Evolutionary conservation across 176 grass and related monocot genomes (phyloP), one percentile per base, ranked within the genome.

Genomic region (Paspalum notatum): DNA sequence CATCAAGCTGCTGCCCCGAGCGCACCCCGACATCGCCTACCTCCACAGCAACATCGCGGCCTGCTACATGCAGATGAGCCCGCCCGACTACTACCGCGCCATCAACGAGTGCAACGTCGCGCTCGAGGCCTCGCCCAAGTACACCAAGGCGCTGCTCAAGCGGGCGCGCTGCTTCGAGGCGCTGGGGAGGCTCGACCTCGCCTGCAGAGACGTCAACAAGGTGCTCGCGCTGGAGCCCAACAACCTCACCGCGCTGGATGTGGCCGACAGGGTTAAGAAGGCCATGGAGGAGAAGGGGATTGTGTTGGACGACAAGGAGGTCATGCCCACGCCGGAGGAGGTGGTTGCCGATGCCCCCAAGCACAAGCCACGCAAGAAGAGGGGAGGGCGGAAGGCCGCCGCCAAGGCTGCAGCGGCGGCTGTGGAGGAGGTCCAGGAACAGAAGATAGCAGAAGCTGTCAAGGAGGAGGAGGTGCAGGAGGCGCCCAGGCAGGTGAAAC

Each of bases 61-160:
- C 87, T 98, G 95, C 81, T 95, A 94, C 85, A 98, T 94, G 95
- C 84, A 98, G 82, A 91, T 98, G 85, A 67, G 17, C n/a, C 95
- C 88, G 0, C 86, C 79, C 7, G 92, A 98, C 63, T 88, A 93
- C 84, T 84, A 94, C 72, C 90, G 79, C 44, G 95, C 95, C 65
- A 91, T 98, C 74, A 89, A 85, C 59, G 90, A 92, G 85, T 98
- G 92, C 56, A 94, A 95, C 91, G 18, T 89, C 32, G 95, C 92
- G 2, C 92, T 98, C 13, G 83, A 92, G 53, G 11, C 83, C 17
- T 79, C 67, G 14, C 92, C 95, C 9, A 83, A 83, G 27, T 95
- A 98, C 86, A 74, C 47, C 82, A 95, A 98, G 84, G 95, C 95
- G 75, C 81, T 98, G 50, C 80, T 98, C 77, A 98, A 95, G 83